A percentile compares a stretch with the other conserved stretches of the same genome.
Evolutionary conservation across 108 stramenopile genomes (phyloP).

Genomic region (Nitzschia sp.): DNA sequence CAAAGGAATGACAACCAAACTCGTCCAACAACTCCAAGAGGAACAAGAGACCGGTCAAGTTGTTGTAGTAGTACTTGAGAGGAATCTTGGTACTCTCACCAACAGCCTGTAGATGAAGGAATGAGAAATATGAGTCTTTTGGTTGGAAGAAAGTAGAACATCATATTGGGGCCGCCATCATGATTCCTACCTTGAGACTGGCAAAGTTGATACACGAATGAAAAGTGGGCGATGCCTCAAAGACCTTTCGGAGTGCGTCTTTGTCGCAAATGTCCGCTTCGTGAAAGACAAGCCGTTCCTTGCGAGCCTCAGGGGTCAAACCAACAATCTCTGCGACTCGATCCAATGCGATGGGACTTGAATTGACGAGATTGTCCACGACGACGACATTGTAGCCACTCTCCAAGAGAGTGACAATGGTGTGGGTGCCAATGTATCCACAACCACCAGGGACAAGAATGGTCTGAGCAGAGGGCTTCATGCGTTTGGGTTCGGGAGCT

Average conservation of each 20-base stretch:
- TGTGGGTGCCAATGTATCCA: conserved; percentile 98
- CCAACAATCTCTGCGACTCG: conserved; percentile 70
- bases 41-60: conserved; percentile 82
- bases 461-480: not conserved
- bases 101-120: conserved; percentile 69
- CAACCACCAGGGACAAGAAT: conserved; percentile 96
- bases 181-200: conserved; percentile 90
- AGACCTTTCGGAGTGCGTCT: conserved; percentile 61
- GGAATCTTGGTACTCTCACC: conserved; percentile 92
- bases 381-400: conserved; percentile 84
- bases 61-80: conserved; percentile 92
- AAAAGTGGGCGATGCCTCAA: conserved; percentile 73
- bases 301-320: conserved; percentile 43
- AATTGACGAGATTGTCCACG: conserved; percentile 83
- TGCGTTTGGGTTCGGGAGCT: no score
- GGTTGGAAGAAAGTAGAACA: no score
- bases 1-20: conserved; percentile 81
- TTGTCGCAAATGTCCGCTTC: conserved; percentile 77
- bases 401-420: conserved; percentile 86
- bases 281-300: conserved; percentile 63
- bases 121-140: no score
- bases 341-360: conserved; percentile 60
- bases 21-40: conserved; percentile 90
- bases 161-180: no score
- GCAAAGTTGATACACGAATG: conserved; percentile 96